Evolutionary conservation across 2,329 filamentous ascomycete genomes (phyloP).

Genomic region (Claviceps maximensis): DNA sequence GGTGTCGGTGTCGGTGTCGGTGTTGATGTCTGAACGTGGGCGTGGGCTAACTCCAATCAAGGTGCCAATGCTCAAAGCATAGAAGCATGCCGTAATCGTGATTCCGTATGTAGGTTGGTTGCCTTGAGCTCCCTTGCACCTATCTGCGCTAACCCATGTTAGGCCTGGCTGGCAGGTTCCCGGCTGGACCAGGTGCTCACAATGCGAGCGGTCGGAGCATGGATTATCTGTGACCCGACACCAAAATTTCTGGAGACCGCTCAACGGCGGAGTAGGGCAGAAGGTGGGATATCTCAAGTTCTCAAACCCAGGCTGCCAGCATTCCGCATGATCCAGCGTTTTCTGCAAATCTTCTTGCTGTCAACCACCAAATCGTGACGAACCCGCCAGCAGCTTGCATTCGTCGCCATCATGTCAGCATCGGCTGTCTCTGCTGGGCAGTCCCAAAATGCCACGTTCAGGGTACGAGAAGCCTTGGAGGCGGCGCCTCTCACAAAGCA

Average conservation of each 20-base stretch:
- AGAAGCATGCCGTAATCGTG: constrained; percentile 26
- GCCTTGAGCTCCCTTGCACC: constrained; percentile 27
- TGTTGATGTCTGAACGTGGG: background rate
- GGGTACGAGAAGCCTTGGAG: constrained; percentile 29
- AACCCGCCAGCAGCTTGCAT: constrained; percentile 16
- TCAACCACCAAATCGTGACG: constrained; percentile 17
- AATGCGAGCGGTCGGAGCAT: constrained; percentile 18
- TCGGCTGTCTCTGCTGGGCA: constrained; percentile 22
- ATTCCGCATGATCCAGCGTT: constrained; percentile 8
- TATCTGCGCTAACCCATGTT: constrained; percentile 12
- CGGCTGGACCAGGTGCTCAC: constrained; percentile 4
- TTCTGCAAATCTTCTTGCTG: constrained; percentile 18
- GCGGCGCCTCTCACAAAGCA: constrained; percentile 5
- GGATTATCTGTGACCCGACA: constrained; percentile 27
- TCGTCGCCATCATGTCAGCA: constrained; percentile 34
- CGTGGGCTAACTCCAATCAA: constrained; percentile 2
- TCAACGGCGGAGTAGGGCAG: constrained; percentile 24
- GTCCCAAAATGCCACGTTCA: constrained; percentile 42
- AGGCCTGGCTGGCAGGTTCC: constrained; percentile 5
- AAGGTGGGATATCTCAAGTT: constrained; percentile 28
- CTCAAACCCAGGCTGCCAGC: constrained; percentile 17
- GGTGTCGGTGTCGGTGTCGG: too few species aligned
- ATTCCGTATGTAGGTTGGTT: constrained; percentile 2
- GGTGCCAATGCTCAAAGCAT: constrained; percentile 19
- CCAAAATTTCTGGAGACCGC: constrained; percentile 26